Percentiles rank a stretch among this genome's conserved stretches.
Evolutionary conservation across 768 basidiomycete species (phyloP).

Genomic region (Psilocybe azurescens): DNA sequence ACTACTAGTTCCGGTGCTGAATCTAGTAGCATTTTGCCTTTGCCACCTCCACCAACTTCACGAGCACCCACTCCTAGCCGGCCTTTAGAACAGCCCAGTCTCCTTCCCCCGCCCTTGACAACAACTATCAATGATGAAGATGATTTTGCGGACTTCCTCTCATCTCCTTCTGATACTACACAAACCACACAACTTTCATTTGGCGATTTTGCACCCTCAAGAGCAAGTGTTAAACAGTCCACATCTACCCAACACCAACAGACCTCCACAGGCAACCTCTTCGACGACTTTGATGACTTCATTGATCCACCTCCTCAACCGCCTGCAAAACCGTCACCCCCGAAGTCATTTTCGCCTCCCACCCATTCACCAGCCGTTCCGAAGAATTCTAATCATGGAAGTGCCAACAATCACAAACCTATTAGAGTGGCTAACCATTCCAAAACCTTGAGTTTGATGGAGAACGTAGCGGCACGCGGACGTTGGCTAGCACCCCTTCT

Average conservation of each 20-base stretch:
- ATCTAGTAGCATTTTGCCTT: constrained; percentile 18
- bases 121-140: constrained; percentile 44
- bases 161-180: constrained; percentile 34
- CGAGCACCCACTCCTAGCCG: constrained; percentile 27
- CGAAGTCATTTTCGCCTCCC: background rate
- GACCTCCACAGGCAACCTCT: constrained; percentile 15
- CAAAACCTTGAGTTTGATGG: constrained; percentile 62
- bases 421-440: constrained; percentile 53
- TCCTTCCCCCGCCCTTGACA: constrained; percentile 23
- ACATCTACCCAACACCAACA: background rate
- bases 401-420: constrained; percentile 26
- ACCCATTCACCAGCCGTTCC: constrained; percentile 16
- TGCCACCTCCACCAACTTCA: constrained; percentile 34
- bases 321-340: constrained; percentile 20
- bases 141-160: constrained; percentile 59
- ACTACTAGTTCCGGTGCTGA: constrained; percentile 2
- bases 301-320: constrained; percentile 33
- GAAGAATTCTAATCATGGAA: constrained; percentile 12
- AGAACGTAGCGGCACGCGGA: constrained; percentile 58
- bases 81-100: background rate
- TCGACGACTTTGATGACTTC: constrained; percentile 56
- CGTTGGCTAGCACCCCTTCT: constrained; percentile 54
- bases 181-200: constrained; percentile 20
- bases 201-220: constrained; percentile 17
- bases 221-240: background rate